Percentiles rank a stretch among this genome's conserved stretches.
Conservation (phyloP, 768 basidiomycete genomes). For the Baorangia bicolor region DNA sequence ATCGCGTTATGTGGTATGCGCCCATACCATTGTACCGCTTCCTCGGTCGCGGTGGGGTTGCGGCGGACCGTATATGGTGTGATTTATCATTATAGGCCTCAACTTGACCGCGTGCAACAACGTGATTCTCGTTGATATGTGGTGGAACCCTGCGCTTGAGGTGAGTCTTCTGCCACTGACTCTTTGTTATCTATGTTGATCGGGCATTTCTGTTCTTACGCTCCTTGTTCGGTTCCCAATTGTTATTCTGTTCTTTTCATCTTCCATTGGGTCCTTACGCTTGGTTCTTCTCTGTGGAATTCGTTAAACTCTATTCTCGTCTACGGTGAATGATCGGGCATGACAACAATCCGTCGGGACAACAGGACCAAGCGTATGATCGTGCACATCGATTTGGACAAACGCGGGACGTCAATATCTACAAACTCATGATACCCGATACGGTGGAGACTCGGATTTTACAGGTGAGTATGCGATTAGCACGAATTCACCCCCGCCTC, state of each 20-base stretch:
- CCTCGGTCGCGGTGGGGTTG: conserved; percentile 1
- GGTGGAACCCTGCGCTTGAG: conserved; percentile 93
- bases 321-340: neutral
- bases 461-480: conserved; percentile 39
- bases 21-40: neutral
- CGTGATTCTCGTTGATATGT: conserved; percentile 88
- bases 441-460: conserved; percentile 90
- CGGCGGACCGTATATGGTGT: neutral
- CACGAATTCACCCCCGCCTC: neutral
- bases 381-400: conserved; percentile 91
- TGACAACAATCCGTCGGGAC: neutral
- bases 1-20: neutral
- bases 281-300: neutral
- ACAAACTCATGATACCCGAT: conserved; percentile 81
- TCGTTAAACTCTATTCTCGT: neutral
- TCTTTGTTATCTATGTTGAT: conserved; percentile 9
- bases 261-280: neutral
- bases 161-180: conserved; percentile 37
- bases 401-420: conserved; percentile 80
- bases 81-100: conserved; percentile 51
- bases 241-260: neutral
- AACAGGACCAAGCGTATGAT: conserved; percentile 89
- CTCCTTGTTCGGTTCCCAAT: neutral
- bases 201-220: neutral
- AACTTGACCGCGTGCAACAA: conserved; percentile 94